Conservation (phyloP, 352 stramenopile genomes). For the Salisapilia sapeloensis region DNA sequence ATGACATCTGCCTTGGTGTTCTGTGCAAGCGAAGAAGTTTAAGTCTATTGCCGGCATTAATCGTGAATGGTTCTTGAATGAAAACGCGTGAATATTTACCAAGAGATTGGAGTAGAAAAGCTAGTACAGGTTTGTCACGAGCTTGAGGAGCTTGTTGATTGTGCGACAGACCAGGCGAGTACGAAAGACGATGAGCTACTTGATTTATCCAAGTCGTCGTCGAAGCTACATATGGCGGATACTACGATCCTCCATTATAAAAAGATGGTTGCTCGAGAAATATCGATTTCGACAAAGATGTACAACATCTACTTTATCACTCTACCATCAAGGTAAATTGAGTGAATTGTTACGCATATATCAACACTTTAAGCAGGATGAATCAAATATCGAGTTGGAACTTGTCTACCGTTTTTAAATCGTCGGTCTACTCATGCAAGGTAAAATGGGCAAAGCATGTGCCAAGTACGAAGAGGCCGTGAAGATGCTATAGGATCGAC, state of each 20-base stretch:
- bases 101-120: conserved; percentile 14
- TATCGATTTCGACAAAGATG: conserved; percentile 36
- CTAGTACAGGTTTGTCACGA: conserved; percentile 16
- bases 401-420: conserved; percentile 61
- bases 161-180: conserved; percentile 13
- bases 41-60: conserved; percentile 24
- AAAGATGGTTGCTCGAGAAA: conserved; percentile 21
- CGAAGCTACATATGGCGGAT: conserved; percentile 20
- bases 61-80: conserved; percentile 21
- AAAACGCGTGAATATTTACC: conserved; percentile 14
- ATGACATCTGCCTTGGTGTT: conserved; percentile 17
- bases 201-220: conserved; percentile 27
- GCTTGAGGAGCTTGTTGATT: conserved; percentile 15
- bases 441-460: conserved; percentile 23
- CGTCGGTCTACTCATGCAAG: conserved; percentile 25
- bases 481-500: conserved; percentile 24
- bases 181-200: conserved; percentile 24
- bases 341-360: conserved; percentile 29
- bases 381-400: conserved; percentile 24
- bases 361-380: conserved; percentile 18
- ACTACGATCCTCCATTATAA: conserved; percentile 32
- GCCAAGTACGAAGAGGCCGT: conserved; percentile 34
- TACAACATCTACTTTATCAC: conserved; percentile 35
- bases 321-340: conserved; percentile 14
- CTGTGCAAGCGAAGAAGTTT: conserved; percentile 7